Evolutionary conservation across 1,284 basidiomycete species (phyloP), one percentile per base, ranked within the genome.

Genomic region (Microbotryum lychnidis-dioicae): DNA sequence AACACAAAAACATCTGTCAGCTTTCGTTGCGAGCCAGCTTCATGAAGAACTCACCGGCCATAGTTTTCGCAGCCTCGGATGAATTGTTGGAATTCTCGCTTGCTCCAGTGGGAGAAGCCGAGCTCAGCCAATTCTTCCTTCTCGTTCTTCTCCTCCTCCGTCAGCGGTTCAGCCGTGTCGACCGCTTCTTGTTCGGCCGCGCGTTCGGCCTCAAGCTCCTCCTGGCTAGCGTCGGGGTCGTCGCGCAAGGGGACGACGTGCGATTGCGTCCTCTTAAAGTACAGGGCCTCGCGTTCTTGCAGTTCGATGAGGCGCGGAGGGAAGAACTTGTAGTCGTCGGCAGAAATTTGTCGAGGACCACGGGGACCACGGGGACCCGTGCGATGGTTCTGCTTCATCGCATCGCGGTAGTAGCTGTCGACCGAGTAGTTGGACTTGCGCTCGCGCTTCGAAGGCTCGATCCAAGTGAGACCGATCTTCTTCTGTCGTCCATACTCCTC

Each of bases 271-370:
- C 84, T 80, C 82, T 84, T 87, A 76, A 87, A 86, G 21, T 86
- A 87, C 6, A 87, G 86, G 37, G 87, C 78, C 75, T 97, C 96
- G 61, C 86, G 83, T 71, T 96, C 89, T 74, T 97, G 92, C 51
- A 97, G 78, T 71, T 87, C 86, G 12, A 84, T 81, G 10, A 98
- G 78, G 53, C 87, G 81, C 0, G 85, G 82, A 3, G 93, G 89
- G 79, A 90, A 97, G 81, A 99, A 98, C 73, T 98, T 94, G 81
- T 93, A 97, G 75, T 97, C 94, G 77, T 94, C 87, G 68, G 54
- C 37, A 33, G 29, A 52, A 47, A 33, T n/a, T 31, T 46, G 44
- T 1, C 65, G 27, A 14, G 62, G 21, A 2, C 60, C 60, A 3
- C 65, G 57, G 29, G 52, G 42, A 12, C 61, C 58, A 9, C 59